Percentiles rank a stretch among this genome's conserved stretches.
phyloP scores from a whole-genome alignment of 768 basidiomycete species.

The Xerocomellus intermedius region DNA sequence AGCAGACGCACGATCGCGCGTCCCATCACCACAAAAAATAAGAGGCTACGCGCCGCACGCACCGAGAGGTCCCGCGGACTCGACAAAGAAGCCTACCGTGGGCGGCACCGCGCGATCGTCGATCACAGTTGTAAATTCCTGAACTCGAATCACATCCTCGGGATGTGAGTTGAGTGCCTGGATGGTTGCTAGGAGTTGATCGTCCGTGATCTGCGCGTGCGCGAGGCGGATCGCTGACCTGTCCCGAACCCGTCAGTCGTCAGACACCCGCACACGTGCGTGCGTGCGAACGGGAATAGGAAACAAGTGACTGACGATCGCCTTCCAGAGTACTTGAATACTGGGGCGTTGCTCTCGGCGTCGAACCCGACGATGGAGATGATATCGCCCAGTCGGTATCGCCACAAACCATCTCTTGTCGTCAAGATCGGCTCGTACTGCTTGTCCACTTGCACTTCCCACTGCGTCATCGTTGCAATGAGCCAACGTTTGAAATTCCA shows the following conservation, averaged over 20 bases:
- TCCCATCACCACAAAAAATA: no score
- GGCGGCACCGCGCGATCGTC: slow-evolving; percentile 11
- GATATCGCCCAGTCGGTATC: slow-evolving; percentile 21
- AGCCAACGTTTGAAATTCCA: not conserved
- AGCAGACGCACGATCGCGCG: not conserved
- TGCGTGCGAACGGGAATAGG: not conserved
- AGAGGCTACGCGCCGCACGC: not conserved
- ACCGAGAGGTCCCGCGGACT: slow-evolving; percentile 12
- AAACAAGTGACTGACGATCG: slow-evolving; percentile 11
- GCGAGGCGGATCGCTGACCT: slow-evolving; percentile 12
- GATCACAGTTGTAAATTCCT: slow-evolving; percentile 15
- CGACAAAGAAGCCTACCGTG: slow-evolving; percentile 19
- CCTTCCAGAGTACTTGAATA: slow-evolving; percentile 18
- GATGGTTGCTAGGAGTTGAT: slow-evolving; percentile 8
- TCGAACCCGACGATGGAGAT: slow-evolving; percentile 19
- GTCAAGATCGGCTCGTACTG: slow-evolving; percentile 22
- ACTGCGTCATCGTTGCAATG: slow-evolving; percentile 4
- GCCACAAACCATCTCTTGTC: slow-evolving; percentile 23
- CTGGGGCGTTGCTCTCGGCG: not conserved
- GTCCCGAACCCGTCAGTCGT: not conserved
- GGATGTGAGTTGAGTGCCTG: not conserved
- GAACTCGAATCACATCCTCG: slow-evolving; percentile 4
- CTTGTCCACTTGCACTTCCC: slow-evolving; percentile 17
- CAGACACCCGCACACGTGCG: not conserved
- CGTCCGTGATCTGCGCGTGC: slow-evolving; percentile 5